Evolutionary conservation across 306 rosid species (phyloP), one percentile per base, ranked within the genome.

Genomic region (Delonix regia): DNA sequence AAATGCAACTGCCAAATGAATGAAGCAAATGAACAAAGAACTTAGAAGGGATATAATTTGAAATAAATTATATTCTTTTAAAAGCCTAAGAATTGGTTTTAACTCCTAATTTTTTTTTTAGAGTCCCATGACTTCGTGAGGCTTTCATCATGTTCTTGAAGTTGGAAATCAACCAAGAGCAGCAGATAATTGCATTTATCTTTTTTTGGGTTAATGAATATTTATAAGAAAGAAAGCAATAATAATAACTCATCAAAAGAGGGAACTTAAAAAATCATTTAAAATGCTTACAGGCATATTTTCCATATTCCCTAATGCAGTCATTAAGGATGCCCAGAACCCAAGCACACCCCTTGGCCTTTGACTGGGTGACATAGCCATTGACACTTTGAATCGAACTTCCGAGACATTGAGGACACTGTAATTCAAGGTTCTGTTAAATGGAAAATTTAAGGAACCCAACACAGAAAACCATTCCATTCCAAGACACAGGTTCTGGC

Each of bases 311-410:
- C 60, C 60, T 27, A 53, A 53, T 53, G 60, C 60, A 53, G 60
- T 53, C 60, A 53, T 53, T 53, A 53, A 53, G 60, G 60, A 53
- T 21, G 60, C 60, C 60, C 60, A 53, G 60, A 53, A 53, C 60
- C 60, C 60, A 53, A 53, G 60, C 60, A 89, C 93, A 18, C 93
- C 93, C 53, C 84, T 85, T 33, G 91, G 93, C 52, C 93, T 87
- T 73, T 87, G 93, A 74, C 89, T 77, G 63, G 91, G 93, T 62
- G 91, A 87, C 93, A 89, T 89, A 47, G 91, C 80, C 93, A 89
- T 89, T 8, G 93, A 85, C 63, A 89, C 86, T 81, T 83, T 87
- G 69, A 89, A 83, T 51, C 91, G 89, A 81, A 89, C 85, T 86
- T 89, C 93, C 41, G 91, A 87, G 60, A 83, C 80, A 83, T 80